Evolutionary conservation across 2,329 filamentous ascomycete species (phyloP).

Genomic region (Coniochaeta sp.): DNA sequence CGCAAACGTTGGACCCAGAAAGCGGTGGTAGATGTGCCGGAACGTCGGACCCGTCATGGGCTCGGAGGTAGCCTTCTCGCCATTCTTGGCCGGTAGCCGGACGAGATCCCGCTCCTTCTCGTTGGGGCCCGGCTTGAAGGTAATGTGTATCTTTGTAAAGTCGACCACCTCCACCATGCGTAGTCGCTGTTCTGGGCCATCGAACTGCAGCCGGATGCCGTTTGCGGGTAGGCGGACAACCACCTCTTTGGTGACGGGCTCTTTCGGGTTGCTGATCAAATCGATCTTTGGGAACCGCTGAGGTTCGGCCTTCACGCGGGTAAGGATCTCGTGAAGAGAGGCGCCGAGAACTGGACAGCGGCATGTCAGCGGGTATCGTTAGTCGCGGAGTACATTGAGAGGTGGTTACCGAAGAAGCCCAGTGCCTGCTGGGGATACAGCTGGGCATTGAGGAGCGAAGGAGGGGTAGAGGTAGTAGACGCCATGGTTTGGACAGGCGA

Average conservation of each 20-base stretch:
- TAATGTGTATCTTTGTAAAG: slow-evolving; percentile 77
- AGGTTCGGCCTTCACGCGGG: slow-evolving; percentile 80
- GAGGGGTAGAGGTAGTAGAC: neutral
- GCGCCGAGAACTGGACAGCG: slow-evolving; percentile 55
- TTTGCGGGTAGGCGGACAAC: slow-evolving; percentile 73
- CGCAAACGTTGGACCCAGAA: slow-evolving; percentile 90
- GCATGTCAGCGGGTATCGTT: slow-evolving; percentile 1
- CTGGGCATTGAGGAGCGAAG: slow-evolving; percentile 45
- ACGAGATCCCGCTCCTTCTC: slow-evolving; percentile 65
- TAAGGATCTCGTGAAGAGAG: slow-evolving; percentile 84
- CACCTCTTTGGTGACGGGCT: slow-evolving; percentile 70
- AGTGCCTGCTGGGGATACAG: slow-evolving; percentile 60
- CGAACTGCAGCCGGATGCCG: slow-evolving; percentile 84
- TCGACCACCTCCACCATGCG: slow-evolving; percentile 87
- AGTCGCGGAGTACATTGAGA: neutral
- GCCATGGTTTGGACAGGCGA: neutral
- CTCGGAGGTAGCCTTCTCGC: slow-evolving; percentile 10
- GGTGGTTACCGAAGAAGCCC: slow-evolving; percentile 46
- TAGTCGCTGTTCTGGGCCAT: slow-evolving; percentile 85
- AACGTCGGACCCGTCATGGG: slow-evolving; percentile 62
- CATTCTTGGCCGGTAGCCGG: slow-evolving; percentile 43
- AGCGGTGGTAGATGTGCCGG: slow-evolving; percentile 81
- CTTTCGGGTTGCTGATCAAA: slow-evolving; percentile 67
- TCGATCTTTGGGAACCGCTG: slow-evolving; percentile 77
- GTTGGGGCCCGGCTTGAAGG: slow-evolving; percentile 58